Conservation (phyloP, 2,329 filamentous ascomycete species). For the Raffaelea ambrosiae region DNA sequence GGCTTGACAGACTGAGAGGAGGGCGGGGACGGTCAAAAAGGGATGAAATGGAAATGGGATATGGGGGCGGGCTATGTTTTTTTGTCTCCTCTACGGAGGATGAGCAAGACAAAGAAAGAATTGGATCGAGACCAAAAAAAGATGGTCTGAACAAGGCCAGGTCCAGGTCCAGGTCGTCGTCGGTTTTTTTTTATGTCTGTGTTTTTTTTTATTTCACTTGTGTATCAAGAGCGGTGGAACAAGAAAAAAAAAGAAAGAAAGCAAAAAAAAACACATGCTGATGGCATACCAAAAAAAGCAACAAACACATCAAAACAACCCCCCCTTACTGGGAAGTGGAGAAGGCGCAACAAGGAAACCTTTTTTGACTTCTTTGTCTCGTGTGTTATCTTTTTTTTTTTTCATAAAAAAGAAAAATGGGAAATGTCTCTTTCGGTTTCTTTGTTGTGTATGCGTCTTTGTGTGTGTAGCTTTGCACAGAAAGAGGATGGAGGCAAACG, state of each 20-base stretch:
- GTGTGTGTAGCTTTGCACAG: too few relatives aligned
- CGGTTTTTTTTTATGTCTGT: too few relatives aligned
- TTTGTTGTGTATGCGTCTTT: too few relatives aligned
- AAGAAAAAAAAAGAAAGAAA: background rate
- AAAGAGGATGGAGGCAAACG: too few relatives aligned
- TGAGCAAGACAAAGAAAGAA: too few relatives aligned
- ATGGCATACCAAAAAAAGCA: background rate
- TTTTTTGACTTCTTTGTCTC: background rate
- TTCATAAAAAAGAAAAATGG: too few relatives aligned
- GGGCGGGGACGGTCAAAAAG: background rate
- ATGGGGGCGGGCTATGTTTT: background rate
- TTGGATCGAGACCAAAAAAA: too few relatives aligned
- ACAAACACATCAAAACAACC: background rate
- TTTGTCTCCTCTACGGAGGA: background rate
- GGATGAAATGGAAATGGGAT: background rate
- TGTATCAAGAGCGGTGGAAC: too few relatives aligned
- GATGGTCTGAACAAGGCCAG: too few relatives aligned
- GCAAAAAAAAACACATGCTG: background rate
- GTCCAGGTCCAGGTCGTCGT: too few relatives aligned
- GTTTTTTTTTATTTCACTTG: too few relatives aligned
- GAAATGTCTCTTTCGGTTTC: too few relatives aligned
- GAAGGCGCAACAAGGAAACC: background rate
- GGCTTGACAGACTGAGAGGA: background rate
- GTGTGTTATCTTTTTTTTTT: background rate
- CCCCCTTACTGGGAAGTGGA: background rate